Evolutionary conservation across 2,329 filamentous ascomycete species (phyloP), one percentile per base, ranked within the genome.

Genomic region (Fusarium agapanthi): DNA sequence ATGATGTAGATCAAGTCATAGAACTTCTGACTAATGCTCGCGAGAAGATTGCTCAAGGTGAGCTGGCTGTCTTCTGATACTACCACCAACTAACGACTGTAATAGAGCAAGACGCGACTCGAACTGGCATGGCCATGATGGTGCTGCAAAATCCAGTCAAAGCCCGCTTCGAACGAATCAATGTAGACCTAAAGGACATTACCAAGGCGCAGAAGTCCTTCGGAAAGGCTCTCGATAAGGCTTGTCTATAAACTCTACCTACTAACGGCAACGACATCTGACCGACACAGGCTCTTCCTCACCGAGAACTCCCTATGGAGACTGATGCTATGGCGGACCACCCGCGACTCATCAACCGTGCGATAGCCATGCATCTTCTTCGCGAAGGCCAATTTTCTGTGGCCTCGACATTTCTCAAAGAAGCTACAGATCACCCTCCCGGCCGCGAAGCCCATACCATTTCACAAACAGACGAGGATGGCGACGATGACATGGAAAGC

Each of bases 281-380:
- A 80, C 74, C 37, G 41, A 54, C 34, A 43, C 28, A 83, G 81
- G 82, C 82, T 24, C 68, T 82, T 11, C 86, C 84, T 9, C 77
- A 81, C 15, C 89, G 91, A 20, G 85, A 93, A 20, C 90, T 95
- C 0, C 93, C 91, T 20, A 92, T 90, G 77, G 93, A 95, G 65
- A 91, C 94, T 77, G 94, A 97, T 81, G 92, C 91, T 38, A 90
- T 98, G 81, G 91, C 90, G 4, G 88, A 91, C 26, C 91, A 97
- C 73, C 88, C 92, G 8, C 86, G 88, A 22, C 87, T 98, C 18
- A 94, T 98, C 79, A 97, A 98, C 83, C 90, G 95, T 63, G 95
- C 96, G 12, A 97, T 99, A 76, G 93, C 93, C 15, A 98, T 98
- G 95, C 96, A 99, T 79, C 88, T 99, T 28, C 88, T 99, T 43